Evolutionary conservation across 768 basidiomycete genomes (phyloP), one percentile per base, ranked within the genome.

Genomic region (Rhizopogon rudus): DNA sequence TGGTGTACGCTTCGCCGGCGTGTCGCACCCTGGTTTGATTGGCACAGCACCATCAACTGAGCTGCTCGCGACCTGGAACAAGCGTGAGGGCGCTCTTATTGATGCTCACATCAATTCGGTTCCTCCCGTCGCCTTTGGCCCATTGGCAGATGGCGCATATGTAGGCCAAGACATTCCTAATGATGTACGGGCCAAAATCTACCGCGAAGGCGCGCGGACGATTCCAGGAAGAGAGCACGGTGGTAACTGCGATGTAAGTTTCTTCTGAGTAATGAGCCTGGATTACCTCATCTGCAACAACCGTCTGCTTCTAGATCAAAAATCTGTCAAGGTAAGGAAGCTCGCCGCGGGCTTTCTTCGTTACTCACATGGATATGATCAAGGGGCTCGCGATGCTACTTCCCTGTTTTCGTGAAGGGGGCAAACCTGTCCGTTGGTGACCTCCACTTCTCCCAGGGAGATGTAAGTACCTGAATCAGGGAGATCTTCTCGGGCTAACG

Each of bases 391-490:
- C 78, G 83, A 1, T 86, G 82, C 67, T 88, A 88, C 64, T 82
- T 89, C 72, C 88, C 88, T 2, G 88, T 91, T 2, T 91, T 86
- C 60, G 72, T 91, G 33, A 75, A 82, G 44, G 88, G 87, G 5
- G 88, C 88, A 1, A 87, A 88, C 57, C 72, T 91, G 3, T 88
- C 88, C 0, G 83, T 90, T 17, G 88, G 88, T 1, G 88, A 90
- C 65, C 71, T 89, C 25, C 88, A 91, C 63, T 90, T 89, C 68
- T 87, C 86, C 14, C 87, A 90, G 65, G 88, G 87, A 20, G 88
- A 90, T 73, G 86, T 76, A 54, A 31, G 75, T 66, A 3, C 40
- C 3, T 45, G 3, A 20, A 45, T 35, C 1, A 25, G 2, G 5
- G 13, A 49, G 35, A 10, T 10, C 3, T 1, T 9, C 48, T 6